phyloP scores from a whole-genome alignment of 192 early-diverging fungal genomes.

The Pilobolus umbonatus region DNA sequence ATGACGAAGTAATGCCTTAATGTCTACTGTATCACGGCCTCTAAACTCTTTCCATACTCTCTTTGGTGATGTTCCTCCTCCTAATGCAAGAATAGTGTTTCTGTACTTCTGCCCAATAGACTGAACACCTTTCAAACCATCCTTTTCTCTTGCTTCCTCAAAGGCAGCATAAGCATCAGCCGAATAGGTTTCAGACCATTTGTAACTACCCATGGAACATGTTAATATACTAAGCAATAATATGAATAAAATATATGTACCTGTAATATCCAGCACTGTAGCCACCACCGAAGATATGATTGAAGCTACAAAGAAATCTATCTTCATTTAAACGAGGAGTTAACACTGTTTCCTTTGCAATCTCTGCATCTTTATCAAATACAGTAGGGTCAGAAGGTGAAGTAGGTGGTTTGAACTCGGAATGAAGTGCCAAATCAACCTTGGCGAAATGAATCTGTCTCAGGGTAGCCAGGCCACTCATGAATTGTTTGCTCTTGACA shows the following conservation, averaged over 20 bases:
- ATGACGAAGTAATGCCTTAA: conserved; percentile 50
- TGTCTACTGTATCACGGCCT: conserved; percentile 44
- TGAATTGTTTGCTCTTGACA: conserved; percentile 39
- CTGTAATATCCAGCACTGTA: conserved; percentile 58
- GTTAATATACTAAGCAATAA: not conserved
- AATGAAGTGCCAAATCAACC: conserved; percentile 48
- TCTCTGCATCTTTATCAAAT: conserved; percentile 51
- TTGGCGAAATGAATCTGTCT: conserved; percentile 53
- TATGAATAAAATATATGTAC: conserved; percentile 11
- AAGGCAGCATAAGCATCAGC: conserved; percentile 59
- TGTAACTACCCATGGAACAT: conserved; percentile 37
- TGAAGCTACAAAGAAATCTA: conserved; percentile 52
- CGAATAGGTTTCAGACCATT: conserved; percentile 58
- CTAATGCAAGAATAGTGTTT: conserved; percentile 53
- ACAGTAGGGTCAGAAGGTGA: conserved; percentile 24
- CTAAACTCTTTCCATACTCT: conserved; percentile 52
- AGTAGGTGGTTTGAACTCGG: conserved; percentile 27
- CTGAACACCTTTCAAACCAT: conserved; percentile 3
- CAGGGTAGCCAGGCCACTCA: conserved; percentile 47
- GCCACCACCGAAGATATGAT: conserved; percentile 55
- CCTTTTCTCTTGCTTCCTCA: conserved; percentile 36
- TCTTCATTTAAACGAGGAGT: conserved; percentile 45
- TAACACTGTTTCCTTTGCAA: conserved; percentile 40
- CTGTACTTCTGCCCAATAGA: conserved; percentile 46
- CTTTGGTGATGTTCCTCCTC: conserved; percentile 48